Evolutionary conservation across 768 basidiomycete genomes (phyloP).

Genomic region (Ramaria rubella): DNA sequence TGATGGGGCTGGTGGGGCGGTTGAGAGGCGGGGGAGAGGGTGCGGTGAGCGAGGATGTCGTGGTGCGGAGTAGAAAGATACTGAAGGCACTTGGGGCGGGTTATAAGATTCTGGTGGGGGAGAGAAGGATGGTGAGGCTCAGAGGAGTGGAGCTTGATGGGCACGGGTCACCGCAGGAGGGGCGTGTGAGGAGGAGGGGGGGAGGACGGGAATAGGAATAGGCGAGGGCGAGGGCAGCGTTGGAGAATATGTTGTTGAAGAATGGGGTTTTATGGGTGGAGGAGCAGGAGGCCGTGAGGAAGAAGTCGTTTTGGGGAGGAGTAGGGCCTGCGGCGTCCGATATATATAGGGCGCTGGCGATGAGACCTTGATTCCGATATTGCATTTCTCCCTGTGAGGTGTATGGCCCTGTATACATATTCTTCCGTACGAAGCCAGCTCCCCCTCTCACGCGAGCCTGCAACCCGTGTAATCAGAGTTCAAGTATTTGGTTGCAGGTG

Average conservation of each 20-base stretch:
- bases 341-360: too few species aligned
- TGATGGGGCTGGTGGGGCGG: constrained; percentile 70
- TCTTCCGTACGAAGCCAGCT: too few species aligned
- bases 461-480: too few species aligned
- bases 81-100: constrained; percentile 88
- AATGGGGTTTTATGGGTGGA: constrained; percentile 97
- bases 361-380: too few species aligned
- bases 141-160: constrained; percentile 87
- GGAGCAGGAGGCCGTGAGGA: constrained; percentile 67
- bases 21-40: constrained; percentile 66
- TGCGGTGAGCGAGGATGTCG: constrained; percentile 81
- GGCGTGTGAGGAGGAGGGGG: constrained; percentile 60
- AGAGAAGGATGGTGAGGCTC: constrained; percentile 75
- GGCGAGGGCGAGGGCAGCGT: constrained; percentile 66
- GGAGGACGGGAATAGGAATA: constrained; percentile 64
- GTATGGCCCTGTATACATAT: too few species aligned
- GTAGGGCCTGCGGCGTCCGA: too few species aligned
- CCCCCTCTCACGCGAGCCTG: too few species aligned
- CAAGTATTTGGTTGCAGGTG: too few species aligned
- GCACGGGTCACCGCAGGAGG: constrained; percentile 78
- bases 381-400: too few species aligned
- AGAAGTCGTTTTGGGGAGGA: too few species aligned
- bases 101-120: constrained; percentile 74
- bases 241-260: constrained; percentile 85
- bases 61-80: constrained; percentile 76